A percentile compares a stretch with the other conserved stretches of the same genome.
phyloP scores from a whole-genome alignment of 2,329 filamentous ascomycete species.

The Zymoseptoria passerinii region DNA sequence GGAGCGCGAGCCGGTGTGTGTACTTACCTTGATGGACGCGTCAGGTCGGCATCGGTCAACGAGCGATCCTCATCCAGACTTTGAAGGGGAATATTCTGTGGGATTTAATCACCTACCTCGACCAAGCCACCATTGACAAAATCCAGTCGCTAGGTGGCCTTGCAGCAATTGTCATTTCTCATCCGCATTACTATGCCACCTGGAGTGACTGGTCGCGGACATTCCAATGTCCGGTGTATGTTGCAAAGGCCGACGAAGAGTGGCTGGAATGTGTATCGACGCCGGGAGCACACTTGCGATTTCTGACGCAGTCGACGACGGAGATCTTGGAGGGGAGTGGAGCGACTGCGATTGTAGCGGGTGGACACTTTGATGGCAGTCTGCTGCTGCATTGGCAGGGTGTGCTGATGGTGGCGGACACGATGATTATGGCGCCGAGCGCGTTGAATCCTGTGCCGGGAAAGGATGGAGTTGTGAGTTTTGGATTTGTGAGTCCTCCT shows the following conservation, averaged over 20 bases:
- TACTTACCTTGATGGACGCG: too few relatives aligned
- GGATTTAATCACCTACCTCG: constrained; percentile 67
- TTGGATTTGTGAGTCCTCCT: constrained; percentile 19
- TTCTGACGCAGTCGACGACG: constrained; percentile 32
- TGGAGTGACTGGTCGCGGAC: constrained; percentile 63
- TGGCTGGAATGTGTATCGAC: constrained; percentile 44
- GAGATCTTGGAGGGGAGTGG: constrained; percentile 36
- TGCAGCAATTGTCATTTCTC: constrained; percentile 53
- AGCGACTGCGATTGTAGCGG: constrained; percentile 56
- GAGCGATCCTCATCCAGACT: constrained; percentile 61
- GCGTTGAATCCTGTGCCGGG: constrained; percentile 13
- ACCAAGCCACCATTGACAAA: constrained; percentile 51
- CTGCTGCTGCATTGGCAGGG: constrained; percentile 54
- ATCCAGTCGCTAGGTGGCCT: constrained; percentile 58
- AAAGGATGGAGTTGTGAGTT: constrained; percentile 39
- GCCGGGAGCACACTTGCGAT: constrained; percentile 32
- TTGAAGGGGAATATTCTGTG: constrained; percentile 64
- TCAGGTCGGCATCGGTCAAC: constrained; percentile 63
- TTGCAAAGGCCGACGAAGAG: constrained; percentile 54
- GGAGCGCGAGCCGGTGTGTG: too few relatives aligned
- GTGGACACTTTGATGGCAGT: constrained; percentile 71
- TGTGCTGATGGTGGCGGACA: constrained; percentile 63
- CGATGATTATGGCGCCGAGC: constrained; percentile 57
- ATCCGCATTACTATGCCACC: constrained; percentile 77
- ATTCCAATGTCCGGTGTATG: constrained; percentile 63